Base-by-base conservation (phyloP, 225 moss, liverwort and hornwort genomes). In the Thuidium tamariscinum region DNA sequence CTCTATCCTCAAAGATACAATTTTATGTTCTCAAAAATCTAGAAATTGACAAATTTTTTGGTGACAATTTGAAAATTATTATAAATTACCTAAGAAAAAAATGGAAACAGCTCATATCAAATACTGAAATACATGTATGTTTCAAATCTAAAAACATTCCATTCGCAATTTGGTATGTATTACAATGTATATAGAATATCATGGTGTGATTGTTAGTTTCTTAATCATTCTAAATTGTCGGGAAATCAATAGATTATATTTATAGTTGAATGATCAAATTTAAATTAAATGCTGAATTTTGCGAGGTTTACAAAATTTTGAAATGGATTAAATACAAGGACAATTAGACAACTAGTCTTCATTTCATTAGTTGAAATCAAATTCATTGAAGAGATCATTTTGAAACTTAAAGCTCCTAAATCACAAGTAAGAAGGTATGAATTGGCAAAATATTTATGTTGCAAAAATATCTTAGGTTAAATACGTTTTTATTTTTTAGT, bases 341-440 rank as follows among this genome's bases (percentile, higher is more conserved):
- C 0, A 4, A 26, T 2, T 1, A 48, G 4, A 49, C 0, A 4
- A 26, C 2, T 1, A 48, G 0, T 48, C 2, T 49, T 32, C 30
- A 74, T 49, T 34, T 74, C 13, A 49, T 20, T 20, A 13, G 0
- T 32, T 49, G 49, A 74, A 18, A 6, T 6, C 2, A 46, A 30
- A 18, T 32, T 72, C n/a, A n/a, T n/a, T 5, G 5, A 17, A 29
- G 37, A 44, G 2, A 73, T 73, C 4, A 19, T 30, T 19, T 17
- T 48, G 0, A 12, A 7, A 7, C 4, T 2, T 44, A 7, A 19
- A 49, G 20, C 48, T 34, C 1, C 7, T 2, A 46, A 8, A 72
- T 44, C 44, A 46, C 44, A 27, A 26, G 9, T 3, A 15, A 42
- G 3, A 4, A 42, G 2, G 27, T 70, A 16, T 5, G 1, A 42